Evolutionary conservation across 257 asterid species (phyloP).

Genomic region (Lavandula angustifolia): DNA sequence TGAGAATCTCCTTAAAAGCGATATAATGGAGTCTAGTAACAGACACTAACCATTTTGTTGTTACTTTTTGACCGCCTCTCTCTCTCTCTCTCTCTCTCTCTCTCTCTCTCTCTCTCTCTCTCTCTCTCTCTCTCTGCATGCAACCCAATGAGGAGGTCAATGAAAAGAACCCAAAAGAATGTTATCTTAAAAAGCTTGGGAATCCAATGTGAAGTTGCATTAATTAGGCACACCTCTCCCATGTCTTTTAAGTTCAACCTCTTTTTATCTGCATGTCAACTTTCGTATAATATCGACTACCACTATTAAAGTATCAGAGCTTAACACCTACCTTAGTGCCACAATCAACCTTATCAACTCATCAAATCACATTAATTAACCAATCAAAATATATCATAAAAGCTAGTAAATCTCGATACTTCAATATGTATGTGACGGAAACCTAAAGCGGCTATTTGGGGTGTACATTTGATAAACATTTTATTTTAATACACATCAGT

Average conservation of each 20-base stretch:
- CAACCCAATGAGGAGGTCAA: conserved; percentile 54
- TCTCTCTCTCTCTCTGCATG: conserved; percentile 41
- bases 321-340: not conserved
- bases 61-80: conserved; percentile 68
- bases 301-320: not conserved
- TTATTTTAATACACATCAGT: too few species aligned
- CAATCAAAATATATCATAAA: too few species aligned
- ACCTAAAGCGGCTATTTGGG: too few species aligned
- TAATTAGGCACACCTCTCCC: conserved; percentile 25
- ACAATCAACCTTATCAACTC: conserved; percentile 1
- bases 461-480: too few species aligned
- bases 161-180: conserved; percentile 42
- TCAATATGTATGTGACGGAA: too few species aligned
- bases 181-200: conserved; percentile 51
- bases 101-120: conserved; percentile 43
- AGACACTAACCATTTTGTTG: conserved; percentile 56
- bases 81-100: conserved; percentile 31
- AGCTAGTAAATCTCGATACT: too few species aligned
- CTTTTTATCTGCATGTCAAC: conserved; percentile 26
- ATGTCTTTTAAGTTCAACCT: conserved; percentile 2
- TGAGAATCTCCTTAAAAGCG: conserved; percentile 89
- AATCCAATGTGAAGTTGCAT: conserved; percentile 73
- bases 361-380: too few species aligned
- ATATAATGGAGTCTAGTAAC: conserved; percentile 74
- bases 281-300: not conserved